Evolutionary conservation across 140 eudicot genomes (phyloP).

Genomic region (Stevia rebaudiana): DNA sequence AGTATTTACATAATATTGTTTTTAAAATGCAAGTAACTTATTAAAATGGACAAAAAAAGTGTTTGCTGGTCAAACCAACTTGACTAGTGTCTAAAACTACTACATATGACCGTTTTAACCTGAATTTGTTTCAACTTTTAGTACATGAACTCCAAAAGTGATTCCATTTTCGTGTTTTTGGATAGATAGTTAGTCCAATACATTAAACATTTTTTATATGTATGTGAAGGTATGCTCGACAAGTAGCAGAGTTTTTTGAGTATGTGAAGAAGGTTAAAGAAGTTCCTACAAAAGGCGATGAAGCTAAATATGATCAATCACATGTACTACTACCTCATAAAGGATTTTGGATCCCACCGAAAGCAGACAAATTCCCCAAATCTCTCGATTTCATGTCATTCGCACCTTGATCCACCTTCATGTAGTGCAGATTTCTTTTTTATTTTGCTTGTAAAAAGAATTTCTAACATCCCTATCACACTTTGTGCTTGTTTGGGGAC

Average conservation of each 20-base stretch:
- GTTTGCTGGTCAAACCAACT: not conserved
- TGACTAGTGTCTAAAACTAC: too few species aligned
- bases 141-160: not conserved
- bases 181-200: not conserved
- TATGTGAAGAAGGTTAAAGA: conserved; percentile 80
- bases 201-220: not conserved
- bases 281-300: conserved; percentile 26
- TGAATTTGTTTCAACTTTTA: not conserved
- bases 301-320: conserved; percentile 21
- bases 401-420: conserved; percentile 29
- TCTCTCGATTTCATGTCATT: conserved; percentile 60
- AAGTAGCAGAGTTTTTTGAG: conserved; percentile 87
- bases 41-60: too few species aligned
- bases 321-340: conserved; percentile 56
- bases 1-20: not conserved
- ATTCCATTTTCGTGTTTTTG: not conserved
- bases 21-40: not conserved
- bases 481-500: conserved; percentile 7
- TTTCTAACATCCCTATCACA: conserved; percentile 7
- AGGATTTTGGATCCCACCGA: conserved; percentile 69
- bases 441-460: conserved; percentile 32
- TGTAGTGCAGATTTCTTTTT: conserved; percentile 2
- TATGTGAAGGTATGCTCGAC: conserved; percentile 83
- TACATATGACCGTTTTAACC: not conserved
- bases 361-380: conserved; percentile 43